phyloP scores from a whole-genome alignment of 2,329 filamentous ascomycete species.

The Colletotrichum camelliae region DNA sequence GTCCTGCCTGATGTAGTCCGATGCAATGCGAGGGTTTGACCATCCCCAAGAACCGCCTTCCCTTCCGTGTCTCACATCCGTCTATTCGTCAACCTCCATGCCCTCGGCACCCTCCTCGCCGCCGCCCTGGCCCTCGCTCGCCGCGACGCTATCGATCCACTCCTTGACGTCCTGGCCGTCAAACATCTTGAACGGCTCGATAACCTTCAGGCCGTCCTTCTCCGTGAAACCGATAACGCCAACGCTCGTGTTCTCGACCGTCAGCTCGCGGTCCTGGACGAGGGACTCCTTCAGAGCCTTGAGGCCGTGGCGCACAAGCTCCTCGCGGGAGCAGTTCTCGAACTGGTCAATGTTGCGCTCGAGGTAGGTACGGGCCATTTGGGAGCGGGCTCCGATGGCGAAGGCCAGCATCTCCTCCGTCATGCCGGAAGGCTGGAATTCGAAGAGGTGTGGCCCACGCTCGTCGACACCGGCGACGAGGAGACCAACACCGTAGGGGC shows the following conservation, averaged over 20 bases:
- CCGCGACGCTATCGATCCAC: constrained; percentile 76
- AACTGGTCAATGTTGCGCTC: constrained; percentile 92
- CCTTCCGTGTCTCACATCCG: background rate
- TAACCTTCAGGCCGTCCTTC: constrained; percentile 55
- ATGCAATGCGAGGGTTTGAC: background rate
- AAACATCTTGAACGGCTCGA: constrained; percentile 86
- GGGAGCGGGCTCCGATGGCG: constrained; percentile 92
- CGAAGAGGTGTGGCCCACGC: constrained; percentile 92
- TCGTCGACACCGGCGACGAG: constrained; percentile 94
- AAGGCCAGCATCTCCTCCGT: constrained; percentile 97
- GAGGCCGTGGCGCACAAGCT: constrained; percentile 89
- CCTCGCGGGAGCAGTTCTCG: constrained; percentile 75
- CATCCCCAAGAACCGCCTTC: background rate
- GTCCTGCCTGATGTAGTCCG: background rate
- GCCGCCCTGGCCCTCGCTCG: constrained; percentile 55
- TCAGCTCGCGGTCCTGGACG: constrained; percentile 96
- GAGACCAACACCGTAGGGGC: constrained; percentile 93
- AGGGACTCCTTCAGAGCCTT: constrained; percentile 93
- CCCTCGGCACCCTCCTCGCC: constrained; percentile 43
- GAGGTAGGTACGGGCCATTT: constrained; percentile 97
- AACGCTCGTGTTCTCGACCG: constrained; percentile 94
- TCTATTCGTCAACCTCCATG: constrained; percentile 37
- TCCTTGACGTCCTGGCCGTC: constrained; percentile 87
- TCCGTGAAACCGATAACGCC: constrained; percentile 75
- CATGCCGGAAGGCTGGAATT: constrained; percentile 96